Conservation (phyloP, 1,284 basidiomycete genomes). For the Porogramme epimiltina region DNA sequence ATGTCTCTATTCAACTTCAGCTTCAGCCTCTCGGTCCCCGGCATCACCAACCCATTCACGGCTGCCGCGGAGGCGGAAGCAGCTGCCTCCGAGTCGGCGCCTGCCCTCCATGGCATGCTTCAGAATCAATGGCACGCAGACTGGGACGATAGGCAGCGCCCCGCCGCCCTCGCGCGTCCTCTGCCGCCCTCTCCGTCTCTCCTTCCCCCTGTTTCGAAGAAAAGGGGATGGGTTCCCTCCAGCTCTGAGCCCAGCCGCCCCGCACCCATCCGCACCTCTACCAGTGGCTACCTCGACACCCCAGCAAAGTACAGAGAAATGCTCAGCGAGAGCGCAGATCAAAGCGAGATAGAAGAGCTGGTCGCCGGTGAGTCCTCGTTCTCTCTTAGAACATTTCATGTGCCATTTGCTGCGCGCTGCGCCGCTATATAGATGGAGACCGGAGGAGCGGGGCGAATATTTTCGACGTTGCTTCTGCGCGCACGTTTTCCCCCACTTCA, state of each 20-base stretch:
- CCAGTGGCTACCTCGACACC: slow-evolving; percentile 65
- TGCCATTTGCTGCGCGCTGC: background rate
- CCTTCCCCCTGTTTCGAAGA: slow-evolving; percentile 45
- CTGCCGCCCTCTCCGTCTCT: slow-evolving; percentile 31
- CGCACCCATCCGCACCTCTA: slow-evolving; percentile 50
- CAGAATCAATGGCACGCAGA: slow-evolving; percentile 7
- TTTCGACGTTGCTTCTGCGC: too few species aligned
- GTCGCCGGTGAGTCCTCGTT: slow-evolving; percentile 45
- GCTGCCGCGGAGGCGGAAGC: slow-evolving; percentile 11
- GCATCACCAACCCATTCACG: slow-evolving; percentile 66
- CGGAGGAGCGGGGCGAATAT: too few species aligned
- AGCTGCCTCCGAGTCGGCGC: slow-evolving; percentile 25
- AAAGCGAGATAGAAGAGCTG: slow-evolving; percentile 45
- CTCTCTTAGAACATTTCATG: background rate
- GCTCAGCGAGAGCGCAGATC: slow-evolving; percentile 32
- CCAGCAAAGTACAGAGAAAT: slow-evolving; percentile 63
- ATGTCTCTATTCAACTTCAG: slow-evolving; percentile 65
- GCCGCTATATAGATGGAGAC: too few species aligned
- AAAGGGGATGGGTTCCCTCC: slow-evolving; percentile 72
- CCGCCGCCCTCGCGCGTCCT: slow-evolving; percentile 19
- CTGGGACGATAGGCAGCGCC: background rate
- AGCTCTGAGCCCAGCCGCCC: slow-evolving; percentile 55
- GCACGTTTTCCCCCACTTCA: too few species aligned
- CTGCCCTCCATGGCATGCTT: slow-evolving; percentile 21
- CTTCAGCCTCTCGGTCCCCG: slow-evolving; percentile 62